Evolutionary conservation across 2,329 filamentous ascomycete species (phyloP).

Genomic region (Colletotrichum filicis): DNA sequence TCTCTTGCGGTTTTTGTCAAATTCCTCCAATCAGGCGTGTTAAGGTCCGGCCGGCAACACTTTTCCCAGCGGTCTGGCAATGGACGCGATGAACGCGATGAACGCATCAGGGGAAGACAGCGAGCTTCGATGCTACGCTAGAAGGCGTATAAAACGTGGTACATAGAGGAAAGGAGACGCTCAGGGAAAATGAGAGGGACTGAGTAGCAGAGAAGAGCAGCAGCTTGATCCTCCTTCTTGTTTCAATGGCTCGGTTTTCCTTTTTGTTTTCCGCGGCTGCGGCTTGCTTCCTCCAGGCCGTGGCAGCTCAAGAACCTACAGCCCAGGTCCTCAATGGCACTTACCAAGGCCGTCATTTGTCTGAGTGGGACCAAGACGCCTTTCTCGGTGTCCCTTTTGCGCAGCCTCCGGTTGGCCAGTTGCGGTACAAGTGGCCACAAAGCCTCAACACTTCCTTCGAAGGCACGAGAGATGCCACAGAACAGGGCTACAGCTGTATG

Average conservation of each 20-base stretch:
- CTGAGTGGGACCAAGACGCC: slow-evolving; percentile 50
- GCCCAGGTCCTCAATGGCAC: slow-evolving; percentile 45
- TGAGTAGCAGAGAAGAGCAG: neutral
- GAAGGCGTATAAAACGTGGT: slow-evolving; percentile 16
- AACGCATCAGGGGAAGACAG: neutral
- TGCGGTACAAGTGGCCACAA: slow-evolving; percentile 50
- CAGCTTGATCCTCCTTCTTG: neutral
- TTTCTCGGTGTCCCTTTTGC: slow-evolving; percentile 51
- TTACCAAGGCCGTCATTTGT: slow-evolving; percentile 46
- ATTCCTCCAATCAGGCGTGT: slow-evolving; percentile 32
- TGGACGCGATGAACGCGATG: neutral
- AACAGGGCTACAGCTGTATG: slow-evolving; percentile 58
- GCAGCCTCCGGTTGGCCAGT: slow-evolving; percentile 47
- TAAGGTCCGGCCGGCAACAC: neutral
- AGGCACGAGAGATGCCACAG: slow-evolving; percentile 50
- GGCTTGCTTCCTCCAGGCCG: slow-evolving; percentile 16
- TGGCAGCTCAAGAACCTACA: slow-evolving; percentile 23
- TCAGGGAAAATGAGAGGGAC: neutral
- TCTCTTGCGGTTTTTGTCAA: slow-evolving; percentile 12
- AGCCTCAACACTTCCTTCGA: slow-evolving; percentile 52
- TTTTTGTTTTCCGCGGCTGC: slow-evolving; percentile 6
- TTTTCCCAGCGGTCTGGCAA: neutral
- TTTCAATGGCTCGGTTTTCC: slow-evolving; percentile 12
- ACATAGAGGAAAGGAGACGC: neutral
- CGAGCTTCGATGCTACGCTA: neutral